Percentiles rank a stretch among this genome's conserved stretches.
These are phyloP conservation scores for Emericellopsis terricola DNA, from an alignment of 495 filamentous ascomycete species.

Conservation along the genomic window DNA sequence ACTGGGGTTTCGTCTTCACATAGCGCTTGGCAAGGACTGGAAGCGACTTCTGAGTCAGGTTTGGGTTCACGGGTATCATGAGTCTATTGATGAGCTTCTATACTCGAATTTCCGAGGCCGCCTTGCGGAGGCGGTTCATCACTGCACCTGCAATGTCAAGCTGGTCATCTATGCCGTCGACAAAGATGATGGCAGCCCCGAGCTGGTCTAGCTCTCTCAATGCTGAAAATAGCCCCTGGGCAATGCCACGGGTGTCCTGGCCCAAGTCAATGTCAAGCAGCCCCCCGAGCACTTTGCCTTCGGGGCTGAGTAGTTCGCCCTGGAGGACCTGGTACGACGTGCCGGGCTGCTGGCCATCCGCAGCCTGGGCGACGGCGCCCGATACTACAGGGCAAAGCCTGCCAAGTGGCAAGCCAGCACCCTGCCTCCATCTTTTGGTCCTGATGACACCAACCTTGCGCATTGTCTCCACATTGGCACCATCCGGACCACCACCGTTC, in stretches of 20 bases:
- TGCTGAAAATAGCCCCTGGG: conserved; percentile 71
- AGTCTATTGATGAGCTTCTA: conserved; percentile 5
- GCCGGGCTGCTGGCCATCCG: neutral
- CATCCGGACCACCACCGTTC: neutral
- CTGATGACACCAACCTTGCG: conserved; percentile 21
- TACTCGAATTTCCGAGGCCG: conserved; percentile 40
- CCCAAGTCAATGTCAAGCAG: conserved; percentile 49
- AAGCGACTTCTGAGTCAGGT: neutral
- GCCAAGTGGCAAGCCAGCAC: conserved; percentile 9
- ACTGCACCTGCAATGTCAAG: conserved; percentile 79
- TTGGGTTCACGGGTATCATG: neutral
- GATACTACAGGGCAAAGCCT: neutral
- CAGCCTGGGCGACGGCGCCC: neutral
- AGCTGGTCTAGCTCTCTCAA: conserved; percentile 68
- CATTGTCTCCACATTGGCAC: neutral
- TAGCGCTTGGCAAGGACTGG: neutral
- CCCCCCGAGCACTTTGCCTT: conserved; percentile 12
- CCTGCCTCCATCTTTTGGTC: conserved; percentile 21
- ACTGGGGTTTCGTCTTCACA: neutral
- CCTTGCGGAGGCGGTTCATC: conserved; percentile 91
- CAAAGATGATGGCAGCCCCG: conserved; percentile 69
- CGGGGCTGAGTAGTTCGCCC: conserved; percentile 10
- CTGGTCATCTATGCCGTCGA: conserved; percentile 75
- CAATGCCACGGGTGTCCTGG: conserved; percentile 47
- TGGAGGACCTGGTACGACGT: conserved; percentile 13